phyloP scores from a whole-genome alignment of 306 rosid genomes.

The Trifolium fragiferum region DNA sequence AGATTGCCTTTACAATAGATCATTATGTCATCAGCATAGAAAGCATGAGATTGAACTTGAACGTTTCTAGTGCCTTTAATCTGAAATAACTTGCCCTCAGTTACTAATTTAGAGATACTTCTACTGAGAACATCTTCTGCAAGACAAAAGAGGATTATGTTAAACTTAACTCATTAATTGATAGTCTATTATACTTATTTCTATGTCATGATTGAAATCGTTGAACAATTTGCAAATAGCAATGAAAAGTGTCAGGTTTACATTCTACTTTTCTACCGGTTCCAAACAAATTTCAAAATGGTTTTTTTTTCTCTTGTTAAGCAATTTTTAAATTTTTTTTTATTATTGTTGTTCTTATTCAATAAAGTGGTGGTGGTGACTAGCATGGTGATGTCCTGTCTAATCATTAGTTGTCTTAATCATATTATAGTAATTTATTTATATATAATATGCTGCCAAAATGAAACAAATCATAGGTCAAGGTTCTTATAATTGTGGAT shows the following conservation, averaged over 20 bases:
- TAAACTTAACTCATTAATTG: too few relatives aligned
- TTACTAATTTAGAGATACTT: too few relatives aligned
- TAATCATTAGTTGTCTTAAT: constrained; percentile 5
- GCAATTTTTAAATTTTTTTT: not conserved
- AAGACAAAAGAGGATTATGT: too few relatives aligned
- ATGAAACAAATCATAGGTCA: constrained; percentile 2
- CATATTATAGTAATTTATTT: not conserved
- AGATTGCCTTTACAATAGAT: too few relatives aligned
- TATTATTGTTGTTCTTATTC: not conserved
- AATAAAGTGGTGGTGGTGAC: not conserved
- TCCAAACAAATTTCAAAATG: not conserved
- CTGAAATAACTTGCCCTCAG: too few relatives aligned
- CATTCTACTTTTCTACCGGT: constrained; percentile 14
- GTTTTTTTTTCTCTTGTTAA: not conserved
- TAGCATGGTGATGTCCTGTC: constrained; percentile 17
- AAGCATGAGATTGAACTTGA: too few relatives aligned
- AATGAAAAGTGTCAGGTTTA: not conserved
- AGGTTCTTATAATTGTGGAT: not conserved
- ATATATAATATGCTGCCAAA: not conserved
- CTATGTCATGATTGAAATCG: not conserved
- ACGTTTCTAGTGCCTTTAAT: too few relatives aligned
- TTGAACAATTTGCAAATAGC: not conserved
- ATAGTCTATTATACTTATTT: too few relatives aligned
- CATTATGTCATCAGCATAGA: too few relatives aligned
- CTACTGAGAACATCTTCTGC: too few relatives aligned